phyloP scores from a whole-genome alignment of 352 stramenopile species.

The Globisporangium barbulae region DNA sequence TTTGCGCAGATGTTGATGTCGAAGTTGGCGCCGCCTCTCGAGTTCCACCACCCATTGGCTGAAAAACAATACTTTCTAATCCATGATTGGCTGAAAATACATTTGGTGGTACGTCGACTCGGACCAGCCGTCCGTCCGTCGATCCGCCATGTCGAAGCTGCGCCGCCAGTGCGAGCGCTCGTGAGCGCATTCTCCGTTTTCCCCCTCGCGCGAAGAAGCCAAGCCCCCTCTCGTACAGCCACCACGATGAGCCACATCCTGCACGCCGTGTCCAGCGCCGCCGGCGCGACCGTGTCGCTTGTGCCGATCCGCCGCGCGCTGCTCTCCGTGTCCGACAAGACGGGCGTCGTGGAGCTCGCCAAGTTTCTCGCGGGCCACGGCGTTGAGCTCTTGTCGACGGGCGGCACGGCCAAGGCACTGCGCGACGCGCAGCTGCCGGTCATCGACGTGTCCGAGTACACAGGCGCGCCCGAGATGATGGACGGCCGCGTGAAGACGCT shows the following conservation, averaged over 20 bases:
- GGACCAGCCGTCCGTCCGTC: background rate
- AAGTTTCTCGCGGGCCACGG: slow-evolving; percentile 90
- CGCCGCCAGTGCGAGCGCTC: background rate
- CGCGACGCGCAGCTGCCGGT: slow-evolving; percentile 93
- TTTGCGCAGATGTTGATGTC: slow-evolving; percentile 13
- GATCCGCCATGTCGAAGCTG: slow-evolving; percentile 14
- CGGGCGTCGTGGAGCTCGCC: slow-evolving; percentile 96
- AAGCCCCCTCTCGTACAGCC: no score
- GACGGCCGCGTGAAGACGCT: slow-evolving; percentile 99
- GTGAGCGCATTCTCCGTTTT: slow-evolving; percentile 14
- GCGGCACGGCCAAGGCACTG: slow-evolving; percentile 96
- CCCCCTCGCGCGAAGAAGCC: slow-evolving; percentile 4
- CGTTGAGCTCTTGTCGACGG: slow-evolving; percentile 98
- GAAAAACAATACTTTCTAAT: background rate
- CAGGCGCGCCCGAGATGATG: slow-evolving; percentile 97
- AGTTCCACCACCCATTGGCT: background rate
- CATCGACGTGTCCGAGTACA: slow-evolving; percentile 98
- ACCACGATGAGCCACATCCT: slow-evolving; percentile 76
- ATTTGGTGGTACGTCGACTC: slow-evolving; percentile 2
- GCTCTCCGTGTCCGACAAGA: slow-evolving; percentile 99
- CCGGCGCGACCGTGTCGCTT: slow-evolving; percentile 57
- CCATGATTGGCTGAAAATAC: background rate
- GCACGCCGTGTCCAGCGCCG: slow-evolving; percentile 66
- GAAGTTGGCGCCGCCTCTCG: background rate
- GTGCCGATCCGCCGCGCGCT: slow-evolving; percentile 95